Conservation (phyloP, 768 basidiomycete species). For the Hericium rajendrae region DNA sequence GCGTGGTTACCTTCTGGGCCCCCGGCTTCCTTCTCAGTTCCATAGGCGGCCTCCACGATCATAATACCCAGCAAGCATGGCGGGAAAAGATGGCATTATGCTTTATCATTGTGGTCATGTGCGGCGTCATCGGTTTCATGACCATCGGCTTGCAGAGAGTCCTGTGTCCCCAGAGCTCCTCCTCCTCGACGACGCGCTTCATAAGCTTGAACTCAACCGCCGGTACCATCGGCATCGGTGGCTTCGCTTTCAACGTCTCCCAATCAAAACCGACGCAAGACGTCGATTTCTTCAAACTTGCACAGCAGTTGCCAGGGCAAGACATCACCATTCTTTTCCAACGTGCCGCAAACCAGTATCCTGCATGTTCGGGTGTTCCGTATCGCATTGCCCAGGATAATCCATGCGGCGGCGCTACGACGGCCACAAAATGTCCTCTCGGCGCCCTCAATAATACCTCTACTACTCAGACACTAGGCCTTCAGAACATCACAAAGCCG, state of each 20-base stretch:
- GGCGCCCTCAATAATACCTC: conserved; percentile 43
- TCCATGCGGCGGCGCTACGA: conserved; percentile 42
- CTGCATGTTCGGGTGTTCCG: conserved; percentile 49
- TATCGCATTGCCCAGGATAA: conserved; percentile 65
- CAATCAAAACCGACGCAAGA: conserved; percentile 31
- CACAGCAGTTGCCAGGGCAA: conserved; percentile 54
- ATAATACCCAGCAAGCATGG: conserved; percentile 81
- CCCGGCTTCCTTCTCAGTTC: conserved; percentile 66
- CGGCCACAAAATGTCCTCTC: conserved; percentile 55
- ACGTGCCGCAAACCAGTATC: conserved; percentile 56
- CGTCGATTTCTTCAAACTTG: conserved; percentile 52
- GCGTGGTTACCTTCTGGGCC: conserved; percentile 84
- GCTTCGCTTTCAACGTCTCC: conserved; percentile 68
- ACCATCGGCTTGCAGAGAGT: conserved; percentile 93
- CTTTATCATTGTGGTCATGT: conserved; percentile 73
- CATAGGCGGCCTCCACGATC: conserved; percentile 74
- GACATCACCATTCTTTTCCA: conserved; percentile 87
- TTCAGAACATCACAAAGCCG: conserved; percentile 55
- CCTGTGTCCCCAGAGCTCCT: conserved; percentile 64
- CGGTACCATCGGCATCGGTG: conserved; percentile 69
- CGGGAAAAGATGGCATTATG: conserved; percentile 94
- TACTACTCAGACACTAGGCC: conserved; percentile 50
- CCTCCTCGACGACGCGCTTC: conserved; percentile 33
- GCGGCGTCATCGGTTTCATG: conserved; percentile 75
- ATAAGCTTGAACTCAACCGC: conserved; percentile 40